These are phyloP conservation scores for Raphanus sativus DNA, from an alignment of 345 rosid genomes.

Conservation along the genomic window DNA sequence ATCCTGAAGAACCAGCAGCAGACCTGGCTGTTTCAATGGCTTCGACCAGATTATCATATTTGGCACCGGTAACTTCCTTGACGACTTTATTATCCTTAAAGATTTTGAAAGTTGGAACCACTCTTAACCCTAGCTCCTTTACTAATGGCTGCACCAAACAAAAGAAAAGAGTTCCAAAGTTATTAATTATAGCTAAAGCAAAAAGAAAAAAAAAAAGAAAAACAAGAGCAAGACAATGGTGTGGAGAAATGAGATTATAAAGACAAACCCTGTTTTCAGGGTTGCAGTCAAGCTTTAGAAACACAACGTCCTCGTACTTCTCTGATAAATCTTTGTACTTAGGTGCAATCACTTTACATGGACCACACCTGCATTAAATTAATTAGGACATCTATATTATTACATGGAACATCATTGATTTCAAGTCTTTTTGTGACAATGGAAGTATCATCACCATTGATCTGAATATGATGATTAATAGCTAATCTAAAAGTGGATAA, in stretches of 20 bases:
- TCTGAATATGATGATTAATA: too few relatives aligned
- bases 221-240: neutral
- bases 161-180: neutral
- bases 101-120: conserved; percentile 94
- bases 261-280: conserved; percentile 72
- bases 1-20: conserved; percentile 28
- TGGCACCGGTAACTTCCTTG: conserved; percentile 88
- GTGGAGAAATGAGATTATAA: neutral
- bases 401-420: neutral
- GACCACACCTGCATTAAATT: conserved; percentile 69
- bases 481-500: neutral
- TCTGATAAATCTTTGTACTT: conserved; percentile 70
- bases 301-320: conserved; percentile 80
- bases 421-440: neutral
- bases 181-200: neutral
- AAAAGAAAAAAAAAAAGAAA: neutral
- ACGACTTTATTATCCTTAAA: conserved; percentile 66
- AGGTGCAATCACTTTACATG: conserved; percentile 94
- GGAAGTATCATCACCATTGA: neutral
- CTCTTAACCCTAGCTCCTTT: conserved; percentile 91
- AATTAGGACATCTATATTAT: too few relatives aligned
- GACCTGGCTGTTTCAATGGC: conserved; percentile 80
- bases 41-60: conserved; percentile 62
- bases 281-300: conserved; percentile 94
- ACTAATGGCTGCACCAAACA: conserved; percentile 67